Evolutionary conservation across 176 grass and related monocot species (phyloP).

Genomic region (Raddia guianensis): DNA sequence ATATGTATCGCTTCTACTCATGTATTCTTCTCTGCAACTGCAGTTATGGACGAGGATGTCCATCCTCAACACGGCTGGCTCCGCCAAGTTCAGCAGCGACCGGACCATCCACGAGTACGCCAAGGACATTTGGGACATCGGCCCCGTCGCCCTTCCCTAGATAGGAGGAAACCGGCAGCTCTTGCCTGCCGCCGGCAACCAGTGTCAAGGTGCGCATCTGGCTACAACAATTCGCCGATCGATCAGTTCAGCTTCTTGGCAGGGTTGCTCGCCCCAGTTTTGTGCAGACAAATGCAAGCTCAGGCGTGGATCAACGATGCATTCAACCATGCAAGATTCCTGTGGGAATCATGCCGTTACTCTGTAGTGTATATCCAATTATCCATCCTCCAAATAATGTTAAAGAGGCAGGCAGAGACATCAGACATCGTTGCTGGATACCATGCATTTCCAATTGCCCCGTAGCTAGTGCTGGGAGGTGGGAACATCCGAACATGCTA

Average conservation of each 20-base stretch:
- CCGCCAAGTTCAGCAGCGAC: constrained; percentile 94
- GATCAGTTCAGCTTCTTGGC: not conserved
- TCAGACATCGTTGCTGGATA: constrained; percentile 6
- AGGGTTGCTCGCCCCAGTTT: constrained; percentile 33
- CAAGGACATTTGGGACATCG: constrained; percentile 87
- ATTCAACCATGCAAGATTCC: constrained; percentile 11
- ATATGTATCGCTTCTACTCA: constrained; percentile 3
- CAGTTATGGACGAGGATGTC: constrained; percentile 97
- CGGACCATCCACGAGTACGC: constrained; percentile 92
- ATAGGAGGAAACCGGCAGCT: not conserved
- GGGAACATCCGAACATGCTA: not conserved
- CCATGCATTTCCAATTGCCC: not conserved
- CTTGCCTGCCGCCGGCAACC: not conserved
- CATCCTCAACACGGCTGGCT: constrained; percentile 80
- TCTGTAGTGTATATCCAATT: not conserved
- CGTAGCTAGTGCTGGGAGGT: not conserved
- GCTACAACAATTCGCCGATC: constrained; percentile 8
- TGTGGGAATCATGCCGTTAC: not conserved
- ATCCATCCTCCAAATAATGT: constrained; percentile 25
- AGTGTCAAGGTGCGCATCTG: not conserved
- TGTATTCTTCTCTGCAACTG: not conserved
- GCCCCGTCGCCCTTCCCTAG: constrained; percentile 60
- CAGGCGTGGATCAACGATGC: not conserved
- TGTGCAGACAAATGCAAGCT: constrained; percentile 19
- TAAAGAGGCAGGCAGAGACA: constrained; percentile 15